Base-by-base conservation (phyloP, 2,329 filamentous ascomycete species). In the Fusarium sp. region DNA sequence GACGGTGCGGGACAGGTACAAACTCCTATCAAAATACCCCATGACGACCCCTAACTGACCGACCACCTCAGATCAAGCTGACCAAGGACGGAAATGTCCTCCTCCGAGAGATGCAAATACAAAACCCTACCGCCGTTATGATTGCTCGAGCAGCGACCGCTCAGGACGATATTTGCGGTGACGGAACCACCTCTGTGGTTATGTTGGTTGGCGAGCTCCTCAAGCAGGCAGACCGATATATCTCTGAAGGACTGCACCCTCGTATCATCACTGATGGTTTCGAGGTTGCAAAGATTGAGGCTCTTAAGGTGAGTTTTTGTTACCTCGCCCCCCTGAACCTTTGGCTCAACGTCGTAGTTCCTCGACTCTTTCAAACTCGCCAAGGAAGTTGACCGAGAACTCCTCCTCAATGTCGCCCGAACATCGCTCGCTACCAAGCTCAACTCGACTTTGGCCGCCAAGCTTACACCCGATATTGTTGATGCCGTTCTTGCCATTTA, bases 61-160 rank as follows among this genome's bases (percentile, higher is more conserved):
- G 72, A 66, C 45, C 57, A 79, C 77, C 70, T 39, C 78, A 96
- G 91, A 99, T 99, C 87, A 99, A 99, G 87, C 90, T 99, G 82
- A 99, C 96, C 79, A 99, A 99, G 85, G 96, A 99, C 85, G 96
- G 96, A 82, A 98, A 97, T 80, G 96, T 98, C 70, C 87, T 92
- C 32, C 84, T 92, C 74, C 87, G 91, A 79, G 91, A 93, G 83
- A 92, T 92, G 90, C 95, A 98, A 91, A 98, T 98, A 82, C 96
- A 98, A 86, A 98, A 98, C 84, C 96, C 96, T 35, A 99, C 96
- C 41, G 96, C 96, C 75, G 96, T 96, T 72, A 92, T 92, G 90
- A 92, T 92, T 82, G 90, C 90, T 65, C 86, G 90, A 81, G 95
- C 96, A 79, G 96, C 96, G 66, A 99, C 96, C 42, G 96, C 96